Evolutionary conservation across 2,329 filamentous ascomycete genomes (phyloP), one percentile per base, ranked within the genome.

Genomic region (Ophiostoma sp.): DNA sequence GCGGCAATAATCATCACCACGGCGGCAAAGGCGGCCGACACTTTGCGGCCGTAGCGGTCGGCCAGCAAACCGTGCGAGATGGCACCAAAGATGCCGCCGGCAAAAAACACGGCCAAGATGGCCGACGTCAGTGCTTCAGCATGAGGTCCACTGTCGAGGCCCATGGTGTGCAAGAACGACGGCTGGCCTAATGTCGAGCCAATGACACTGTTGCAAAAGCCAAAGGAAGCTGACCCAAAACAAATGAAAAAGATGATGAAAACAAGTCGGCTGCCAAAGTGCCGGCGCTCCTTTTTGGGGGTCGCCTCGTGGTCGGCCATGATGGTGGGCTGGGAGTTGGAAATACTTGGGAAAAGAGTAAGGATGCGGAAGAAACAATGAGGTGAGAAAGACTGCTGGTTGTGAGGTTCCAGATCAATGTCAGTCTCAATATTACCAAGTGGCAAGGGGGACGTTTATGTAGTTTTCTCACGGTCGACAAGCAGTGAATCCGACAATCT

Each of bases 41-140:
- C 74, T 52, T 81, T 80, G 25, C 84, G 82, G 25, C 84, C 84
- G 33, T 83, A 57, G 1, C 73, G 55, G 36, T 74, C 64, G 17
- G 64, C 36, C 48, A 70, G 2, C 3, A 19, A 4, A 1, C 42
- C 31, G 28, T 22, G n/a, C 7, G 48, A 57, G 2, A 74, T 25
- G 25, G 45, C 9, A n/a, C 73, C 73, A 9, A 73, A 64, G 6
- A 66, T n/a, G 57, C 73, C 55, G 22, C 73, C 73, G 15, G 42
- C 64, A 9, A 70, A 42, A 9, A 55, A 66, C 15, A 74, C 55
- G n/a, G 70, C 73, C 7, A 57, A 69, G 28, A 72, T 69, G 22
- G 73, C 73, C n/a, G 70, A 70, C 1, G 11, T 68, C 12, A 74
- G 64, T 6, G 36, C 12, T 17, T 36, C 6, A 1, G 63, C 64